phyloP scores from a whole-genome alignment of 2,329 filamentous ascomycete species.

The Diaporthe longicolla region DNA sequence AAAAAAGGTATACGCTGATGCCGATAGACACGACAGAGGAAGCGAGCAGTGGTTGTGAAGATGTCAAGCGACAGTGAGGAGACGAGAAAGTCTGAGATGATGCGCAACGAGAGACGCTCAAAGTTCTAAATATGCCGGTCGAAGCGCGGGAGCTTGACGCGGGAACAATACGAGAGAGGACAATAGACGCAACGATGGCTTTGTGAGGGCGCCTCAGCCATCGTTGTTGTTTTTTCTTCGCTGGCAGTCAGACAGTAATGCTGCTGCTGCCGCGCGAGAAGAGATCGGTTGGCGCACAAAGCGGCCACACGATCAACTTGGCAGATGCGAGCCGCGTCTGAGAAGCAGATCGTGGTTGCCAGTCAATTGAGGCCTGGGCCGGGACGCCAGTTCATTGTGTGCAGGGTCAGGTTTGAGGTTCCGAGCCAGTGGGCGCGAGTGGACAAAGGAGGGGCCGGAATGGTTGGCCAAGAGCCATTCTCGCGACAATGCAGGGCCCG shows the following conservation, averaged over 20 bases:
- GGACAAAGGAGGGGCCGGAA: slow-evolving; percentile 8
- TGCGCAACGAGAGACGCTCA: slow-evolving; percentile 3
- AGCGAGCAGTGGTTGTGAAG: not conserved
- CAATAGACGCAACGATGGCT: slow-evolving; percentile 11
- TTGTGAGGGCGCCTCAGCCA: slow-evolving; percentile 16
- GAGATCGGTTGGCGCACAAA: slow-evolving; percentile 18
- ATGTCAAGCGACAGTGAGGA: slow-evolving; percentile 6
- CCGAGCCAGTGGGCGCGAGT: not conserved
- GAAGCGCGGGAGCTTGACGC: not conserved
- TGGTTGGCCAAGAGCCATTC: slow-evolving; percentile 32
- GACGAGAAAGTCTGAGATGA: not conserved
- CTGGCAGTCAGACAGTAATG: too few species aligned
- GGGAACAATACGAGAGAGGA: not conserved
- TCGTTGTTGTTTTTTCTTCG: not conserved
- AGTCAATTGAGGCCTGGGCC: slow-evolving; percentile 25
- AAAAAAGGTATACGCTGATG: not conserved
- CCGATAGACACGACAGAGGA: not conserved
- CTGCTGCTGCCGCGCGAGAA: slow-evolving; percentile 5
- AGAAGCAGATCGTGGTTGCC: slow-evolving; percentile 5
- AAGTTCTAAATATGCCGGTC: slow-evolving; percentile 23
- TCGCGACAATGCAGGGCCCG: slow-evolving; percentile 24
- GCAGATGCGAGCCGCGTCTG: slow-evolving; percentile 29
- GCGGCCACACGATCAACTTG: slow-evolving; percentile 14
- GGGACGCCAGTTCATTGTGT: slow-evolving; percentile 19
- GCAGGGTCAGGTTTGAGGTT: slow-evolving; percentile 15